Evolutionary conservation across 306 rosid genomes (phyloP).

Genomic region (Carpinus fangiana): DNA sequence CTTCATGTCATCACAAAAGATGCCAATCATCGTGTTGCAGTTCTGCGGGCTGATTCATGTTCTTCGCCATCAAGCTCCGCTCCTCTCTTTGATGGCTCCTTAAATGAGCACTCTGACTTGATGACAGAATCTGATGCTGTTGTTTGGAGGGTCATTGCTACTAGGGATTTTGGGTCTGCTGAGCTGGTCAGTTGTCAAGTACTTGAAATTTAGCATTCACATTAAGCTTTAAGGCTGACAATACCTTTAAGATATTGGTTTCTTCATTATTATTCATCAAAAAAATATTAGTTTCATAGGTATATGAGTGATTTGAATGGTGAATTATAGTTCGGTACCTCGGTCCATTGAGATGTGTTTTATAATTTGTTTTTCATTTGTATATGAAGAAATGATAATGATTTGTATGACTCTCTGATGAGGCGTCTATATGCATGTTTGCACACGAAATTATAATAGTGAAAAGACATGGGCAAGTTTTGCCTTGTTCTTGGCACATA

Average conservation of each 20-base stretch:
- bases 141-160: conserved; percentile 67
- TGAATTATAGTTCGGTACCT: neutral
- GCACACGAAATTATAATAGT: neutral
- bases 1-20: conserved; percentile 93
- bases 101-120: conserved; percentile 37
- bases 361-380: neutral
- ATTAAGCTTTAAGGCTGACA: conserved; percentile 25
- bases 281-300: neutral
- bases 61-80: conserved; percentile 38
- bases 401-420: neutral
- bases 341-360: neutral
- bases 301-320: conserved; percentile 3
- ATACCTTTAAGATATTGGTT: conserved; percentile 6
- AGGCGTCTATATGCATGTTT: neutral
- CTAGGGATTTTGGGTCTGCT: conserved; percentile 56
- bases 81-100: conserved; percentile 34
- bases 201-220: conserved; percentile 55
- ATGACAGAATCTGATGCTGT: conserved; percentile 55
- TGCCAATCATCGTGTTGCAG: conserved; percentile 56
- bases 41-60: conserved; percentile 56
- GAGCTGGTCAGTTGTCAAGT: conserved; percentile 95
- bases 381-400: neutral
- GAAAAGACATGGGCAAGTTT: neutral
- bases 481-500: neutral
- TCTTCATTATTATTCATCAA: no score